Conservation (phyloP, 805 yeast species). For the Yamadazyma tumulicola region DNA sequence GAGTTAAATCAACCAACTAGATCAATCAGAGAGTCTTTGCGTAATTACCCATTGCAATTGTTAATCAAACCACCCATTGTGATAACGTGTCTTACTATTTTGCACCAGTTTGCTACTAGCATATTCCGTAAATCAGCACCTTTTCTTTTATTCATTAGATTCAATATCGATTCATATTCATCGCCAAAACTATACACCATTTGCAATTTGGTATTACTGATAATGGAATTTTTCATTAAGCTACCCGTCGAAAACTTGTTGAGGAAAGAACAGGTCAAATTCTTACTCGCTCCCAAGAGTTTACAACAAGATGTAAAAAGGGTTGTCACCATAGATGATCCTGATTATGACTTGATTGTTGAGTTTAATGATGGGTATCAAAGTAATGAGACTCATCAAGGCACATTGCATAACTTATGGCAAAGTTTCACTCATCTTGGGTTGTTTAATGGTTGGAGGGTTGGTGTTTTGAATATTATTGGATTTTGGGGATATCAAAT, state of each 20-base stretch:
- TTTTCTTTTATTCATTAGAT: slow-evolving; percentile 52
- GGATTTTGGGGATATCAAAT: slow-evolving; percentile 81
- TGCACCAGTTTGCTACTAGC: slow-evolving; percentile 59
- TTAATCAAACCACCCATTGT: slow-evolving; percentile 55
- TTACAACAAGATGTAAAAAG: slow-evolving; percentile 31
- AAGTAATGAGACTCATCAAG: slow-evolving; percentile 15
- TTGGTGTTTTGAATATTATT: slow-evolving; percentile 71
- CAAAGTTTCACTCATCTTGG: slow-evolving; percentile 29
- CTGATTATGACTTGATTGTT: slow-evolving; percentile 53
- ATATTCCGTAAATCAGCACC: slow-evolving; percentile 67
- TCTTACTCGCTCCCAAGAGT: slow-evolving; percentile 44
- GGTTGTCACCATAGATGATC: slow-evolving; percentile 41
- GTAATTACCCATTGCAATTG: slow-evolving; percentile 52
- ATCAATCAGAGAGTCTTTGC: slow-evolving; percentile 68
- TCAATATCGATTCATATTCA: slow-evolving; percentile 64
- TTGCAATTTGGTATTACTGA: slow-evolving; percentile 56
- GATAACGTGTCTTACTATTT: slow-evolving; percentile 44
- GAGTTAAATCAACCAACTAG: slow-evolving; percentile 29
- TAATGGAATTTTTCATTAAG: slow-evolving; percentile 67
- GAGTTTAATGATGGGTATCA: slow-evolving; percentile 48
- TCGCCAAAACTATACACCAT: slow-evolving; percentile 60
- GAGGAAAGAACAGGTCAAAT: slow-evolving; percentile 77
- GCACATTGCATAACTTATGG: slow-evolving; percentile 34
- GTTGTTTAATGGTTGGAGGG: slow-evolving; percentile 86
- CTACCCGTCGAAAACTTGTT: slow-evolving; percentile 86